phyloP scores from a whole-genome alignment of 176 grass and related monocot genomes.

The Lolium perenne region DNA sequence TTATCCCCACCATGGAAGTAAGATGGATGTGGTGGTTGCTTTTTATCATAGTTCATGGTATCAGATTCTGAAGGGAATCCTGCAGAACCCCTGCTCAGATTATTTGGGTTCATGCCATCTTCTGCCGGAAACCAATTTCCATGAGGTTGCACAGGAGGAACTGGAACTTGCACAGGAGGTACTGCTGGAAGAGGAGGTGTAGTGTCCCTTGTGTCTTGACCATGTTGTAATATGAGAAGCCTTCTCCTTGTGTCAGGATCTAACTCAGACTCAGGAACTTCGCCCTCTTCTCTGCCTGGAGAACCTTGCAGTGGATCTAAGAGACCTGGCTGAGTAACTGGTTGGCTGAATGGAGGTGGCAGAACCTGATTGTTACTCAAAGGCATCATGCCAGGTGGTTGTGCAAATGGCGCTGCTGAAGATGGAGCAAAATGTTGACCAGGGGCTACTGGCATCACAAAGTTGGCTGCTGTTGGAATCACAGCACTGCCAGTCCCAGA shows the following conservation, averaged over 20 bases:
- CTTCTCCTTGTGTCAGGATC: constrained; percentile 98
- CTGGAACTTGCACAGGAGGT: constrained; percentile 57
- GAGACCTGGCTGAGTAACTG: constrained; percentile 60
- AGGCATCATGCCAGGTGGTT: constrained; percentile 53
- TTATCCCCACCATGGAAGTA: constrained; percentile 65
- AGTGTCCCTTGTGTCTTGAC: constrained; percentile 88
- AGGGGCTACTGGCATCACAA: constrained; percentile 56
- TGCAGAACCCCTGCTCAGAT: constrained; percentile 51
- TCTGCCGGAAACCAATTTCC: constrained; percentile 74
- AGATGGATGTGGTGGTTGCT: constrained; percentile 53
- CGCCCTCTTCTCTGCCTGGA: constrained; percentile 97
- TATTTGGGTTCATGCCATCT: constrained; percentile 62
- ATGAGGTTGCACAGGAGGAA: constrained; percentile 70
- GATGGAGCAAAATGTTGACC: constrained; percentile 61
- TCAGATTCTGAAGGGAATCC: constrained; percentile 67
- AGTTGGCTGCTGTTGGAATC: constrained; percentile 52
- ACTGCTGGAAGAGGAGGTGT: constrained; percentile 65
- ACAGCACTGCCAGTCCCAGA: constrained; percentile 52
- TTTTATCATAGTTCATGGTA: constrained; percentile 58
- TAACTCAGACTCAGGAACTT: constrained; percentile 96
- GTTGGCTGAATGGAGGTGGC: constrained; percentile 54
- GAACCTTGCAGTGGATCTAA: constrained; percentile 77
- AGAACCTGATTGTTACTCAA: constrained; percentile 47
- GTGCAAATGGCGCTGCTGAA: constrained; percentile 48
- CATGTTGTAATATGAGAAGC: constrained; percentile 97